Base-by-base conservation (phyloP, 2,329 filamentous ascomycete species). In the Colletotrichum tropicicola region DNA sequence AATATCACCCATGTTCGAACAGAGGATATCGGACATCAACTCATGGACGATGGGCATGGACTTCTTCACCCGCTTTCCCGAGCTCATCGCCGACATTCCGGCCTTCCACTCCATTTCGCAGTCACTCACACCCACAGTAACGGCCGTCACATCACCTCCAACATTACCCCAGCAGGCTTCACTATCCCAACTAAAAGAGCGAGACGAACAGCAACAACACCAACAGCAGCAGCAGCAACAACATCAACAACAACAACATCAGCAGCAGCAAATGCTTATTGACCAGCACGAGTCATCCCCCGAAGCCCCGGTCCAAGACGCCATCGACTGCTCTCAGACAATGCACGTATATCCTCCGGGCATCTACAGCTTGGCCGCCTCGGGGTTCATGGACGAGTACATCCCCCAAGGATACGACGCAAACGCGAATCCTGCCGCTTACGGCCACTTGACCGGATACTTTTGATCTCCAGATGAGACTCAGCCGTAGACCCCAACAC, bases 81-180 rank as follows among this genome's bases (percentile, higher is more conserved):
- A 75, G 30, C 63, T 75, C 12, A 66, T 41, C 3, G 68, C 66
- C 5, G 73, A 87, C 25, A 75, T 75, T 0, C 73, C 72, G 2
- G 17, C 19, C 5, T 62, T 56, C 43, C 57, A 56, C n/a, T 62
- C 62, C 28, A 9, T 65, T 21, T 32, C 43, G 4, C 57, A 51
- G 19, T 37, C 57, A 6, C 19, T 62, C 8, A 39, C 44, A 10
- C 51, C 62, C 3, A 27, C 28, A 12, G 23, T 21, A 12, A n/a
- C 39, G 5, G 49, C 44, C 6, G 21, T 32, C 13, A 32, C 49
- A 4, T 47, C 51, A 8, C 37, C 49, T 3, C 13, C 25, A 8
- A 21, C n/a, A n/a, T n/a, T 55, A 44, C 57, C 57, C 0, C 62
- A 45, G 19, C 57, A 62, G n/a, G 62, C 57, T n/a, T 65, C 49